These are phyloP conservation scores for Achaetomiella virescens DNA, from an alignment of 495 filamentous ascomycete genomes.

Conservation along the genomic window DNA sequence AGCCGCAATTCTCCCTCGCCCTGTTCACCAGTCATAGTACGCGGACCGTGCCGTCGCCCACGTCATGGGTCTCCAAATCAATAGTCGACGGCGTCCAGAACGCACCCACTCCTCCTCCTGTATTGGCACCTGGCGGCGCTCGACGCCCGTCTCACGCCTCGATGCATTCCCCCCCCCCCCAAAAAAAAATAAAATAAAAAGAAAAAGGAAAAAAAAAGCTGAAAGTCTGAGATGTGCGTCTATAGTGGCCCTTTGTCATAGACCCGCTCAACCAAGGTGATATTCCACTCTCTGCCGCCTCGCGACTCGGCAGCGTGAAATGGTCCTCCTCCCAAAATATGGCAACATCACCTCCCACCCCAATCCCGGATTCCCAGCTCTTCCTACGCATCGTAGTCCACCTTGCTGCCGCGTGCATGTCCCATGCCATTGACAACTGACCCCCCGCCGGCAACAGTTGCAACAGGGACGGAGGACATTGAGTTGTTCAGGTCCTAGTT, in stretches of 20 bases:
- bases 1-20: conserved; percentile 18
- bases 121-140: conserved; percentile 3
- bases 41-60: conserved; percentile 22
- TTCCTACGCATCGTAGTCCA: conserved; percentile 59
- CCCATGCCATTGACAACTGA: conserved; percentile 42
- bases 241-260: conserved; percentile 22
- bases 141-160: conserved; percentile 8
- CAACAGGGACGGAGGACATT: conserved; percentile 16
- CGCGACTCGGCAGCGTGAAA: conserved; percentile 21
- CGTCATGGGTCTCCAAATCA: conserved; percentile 19
- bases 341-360: conserved; percentile 45
- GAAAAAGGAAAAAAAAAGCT: conserved; percentile 19
- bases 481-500: conserved; percentile 23
- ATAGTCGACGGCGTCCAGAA: conserved; percentile 19
- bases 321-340: conserved; percentile 44
- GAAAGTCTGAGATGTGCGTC: conserved; percentile 20
- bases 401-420: conserved; percentile 45
- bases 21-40: conserved; percentile 25
- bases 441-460: conserved; percentile 38
- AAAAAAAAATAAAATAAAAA: no score
- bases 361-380: conserved; percentile 57
- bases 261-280: conserved; percentile 17
- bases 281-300: conserved; percentile 25
- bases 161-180: conserved; percentile 23
- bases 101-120: conserved; percentile 15